phyloP scores from a whole-genome alignment of 2,329 filamentous ascomycete species.

The Calonectria pteridis region DNA sequence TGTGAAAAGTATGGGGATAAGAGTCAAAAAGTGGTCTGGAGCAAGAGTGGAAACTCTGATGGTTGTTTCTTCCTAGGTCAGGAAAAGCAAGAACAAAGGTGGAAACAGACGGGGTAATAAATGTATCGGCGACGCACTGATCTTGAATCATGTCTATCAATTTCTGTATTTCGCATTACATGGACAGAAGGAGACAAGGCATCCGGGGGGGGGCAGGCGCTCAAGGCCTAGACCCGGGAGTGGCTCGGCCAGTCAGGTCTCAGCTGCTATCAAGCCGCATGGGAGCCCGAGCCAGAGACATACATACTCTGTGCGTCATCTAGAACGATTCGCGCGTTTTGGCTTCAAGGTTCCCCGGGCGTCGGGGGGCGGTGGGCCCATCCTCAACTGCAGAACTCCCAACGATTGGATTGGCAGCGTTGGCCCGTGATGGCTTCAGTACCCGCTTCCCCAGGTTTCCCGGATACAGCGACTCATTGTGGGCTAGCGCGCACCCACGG shows the following conservation, averaged over 20 bases:
- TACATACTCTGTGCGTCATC: conserved; percentile 2
- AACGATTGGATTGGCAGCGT: background rate
- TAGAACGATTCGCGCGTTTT: background rate
- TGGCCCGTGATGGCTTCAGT: background rate
- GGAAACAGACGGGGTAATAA: background rate
- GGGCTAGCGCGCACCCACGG: background rate
- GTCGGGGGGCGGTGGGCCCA: background rate
- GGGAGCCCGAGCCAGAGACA: background rate
- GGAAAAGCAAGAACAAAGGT: background rate
- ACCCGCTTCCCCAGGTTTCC: conserved; percentile 6
- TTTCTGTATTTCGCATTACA: background rate
- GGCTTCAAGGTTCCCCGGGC: background rate
- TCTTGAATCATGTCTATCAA: background rate
- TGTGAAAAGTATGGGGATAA: background rate
- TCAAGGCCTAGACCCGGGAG: background rate
- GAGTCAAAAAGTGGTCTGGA: no score
- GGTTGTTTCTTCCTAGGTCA: background rate
- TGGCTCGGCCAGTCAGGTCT: background rate
- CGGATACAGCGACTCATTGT: background rate
- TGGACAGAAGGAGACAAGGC: background rate
- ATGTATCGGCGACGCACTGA: background rate
- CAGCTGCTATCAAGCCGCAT: background rate
- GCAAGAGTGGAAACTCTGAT: background rate
- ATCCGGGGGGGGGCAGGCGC: no score
- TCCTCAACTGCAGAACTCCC: background rate